phyloP scores from a whole-genome alignment of 2,329 filamentous ascomycete genomes.

The Colletotrichum eremochloae region DNA sequence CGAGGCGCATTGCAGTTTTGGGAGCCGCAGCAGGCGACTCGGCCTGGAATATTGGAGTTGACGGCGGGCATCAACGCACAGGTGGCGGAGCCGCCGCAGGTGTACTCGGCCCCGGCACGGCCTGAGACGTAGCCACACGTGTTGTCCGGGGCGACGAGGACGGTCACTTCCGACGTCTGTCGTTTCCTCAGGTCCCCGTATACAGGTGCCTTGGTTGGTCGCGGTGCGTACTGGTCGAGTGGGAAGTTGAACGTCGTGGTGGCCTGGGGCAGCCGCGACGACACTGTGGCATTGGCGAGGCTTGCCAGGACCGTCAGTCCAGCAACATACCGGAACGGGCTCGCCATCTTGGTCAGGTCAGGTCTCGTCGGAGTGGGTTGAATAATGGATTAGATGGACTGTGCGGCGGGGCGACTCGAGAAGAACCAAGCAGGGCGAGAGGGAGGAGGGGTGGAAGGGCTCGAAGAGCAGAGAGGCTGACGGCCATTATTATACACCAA shows the following conservation, averaged over 20 bases:
- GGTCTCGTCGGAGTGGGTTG: not conserved
- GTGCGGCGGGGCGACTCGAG: not conserved
- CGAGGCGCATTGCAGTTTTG: constrained; percentile 52
- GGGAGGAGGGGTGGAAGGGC: not conserved
- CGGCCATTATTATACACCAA: constrained; percentile 28
- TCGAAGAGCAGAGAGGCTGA: constrained; percentile 18
- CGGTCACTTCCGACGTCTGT: constrained; percentile 49
- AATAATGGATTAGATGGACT: not conserved
- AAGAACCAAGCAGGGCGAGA: constrained; percentile 17
- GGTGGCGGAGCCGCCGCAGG: constrained; percentile 51
- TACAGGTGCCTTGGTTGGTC: constrained; percentile 57
- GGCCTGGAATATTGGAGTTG: constrained; percentile 48
- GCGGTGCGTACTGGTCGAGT: constrained; percentile 53
- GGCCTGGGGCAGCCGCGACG: constrained; percentile 52
- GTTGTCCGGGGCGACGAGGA: constrained; percentile 63
- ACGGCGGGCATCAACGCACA: constrained; percentile 58
- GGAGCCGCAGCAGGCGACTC: constrained; percentile 58
- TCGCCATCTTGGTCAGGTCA: constrained; percentile 45
- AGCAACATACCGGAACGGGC: constrained; percentile 44
- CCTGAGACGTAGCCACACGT: constrained; percentile 65
- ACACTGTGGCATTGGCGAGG: constrained; percentile 52
- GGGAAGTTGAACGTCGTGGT: constrained; percentile 52
- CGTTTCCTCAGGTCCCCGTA: constrained; percentile 52
- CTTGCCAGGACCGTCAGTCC: constrained; percentile 48
- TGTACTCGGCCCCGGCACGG: constrained; percentile 54